A percentile compares a stretch with the other conserved stretches of the same genome.
Conservation (phyloP, 169 alveolate genomes). For the Eimeria zaria region DNA sequence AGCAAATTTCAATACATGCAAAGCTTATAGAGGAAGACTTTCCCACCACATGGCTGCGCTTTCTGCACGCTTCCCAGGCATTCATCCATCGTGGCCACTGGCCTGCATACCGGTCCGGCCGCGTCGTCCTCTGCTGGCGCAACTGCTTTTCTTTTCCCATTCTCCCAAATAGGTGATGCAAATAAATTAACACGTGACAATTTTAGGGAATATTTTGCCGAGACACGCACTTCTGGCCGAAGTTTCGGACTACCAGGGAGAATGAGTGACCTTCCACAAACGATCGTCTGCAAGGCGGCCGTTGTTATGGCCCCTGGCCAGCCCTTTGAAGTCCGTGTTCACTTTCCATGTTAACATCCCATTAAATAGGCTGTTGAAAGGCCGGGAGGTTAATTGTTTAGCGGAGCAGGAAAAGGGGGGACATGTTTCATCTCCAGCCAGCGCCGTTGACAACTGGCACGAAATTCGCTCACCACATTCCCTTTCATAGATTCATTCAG, state of each 20-base stretch:
- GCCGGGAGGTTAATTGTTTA: neutral
- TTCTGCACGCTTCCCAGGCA: neutral
- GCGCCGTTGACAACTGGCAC: neutral
- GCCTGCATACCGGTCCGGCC: slow-evolving; percentile 1
- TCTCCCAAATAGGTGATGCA: neutral
- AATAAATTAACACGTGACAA: too few relatives aligned
- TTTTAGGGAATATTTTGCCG: neutral
- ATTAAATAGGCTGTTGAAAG: neutral
- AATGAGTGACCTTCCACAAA: slow-evolving; percentile 41
- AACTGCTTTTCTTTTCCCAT: neutral
- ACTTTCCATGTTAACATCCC: neutral
- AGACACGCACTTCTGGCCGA: neutral
- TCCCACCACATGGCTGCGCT: too few relatives aligned
- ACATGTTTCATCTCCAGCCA: neutral
- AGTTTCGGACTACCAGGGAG: neutral
- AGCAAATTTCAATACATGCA: neutral
- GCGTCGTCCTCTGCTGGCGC: neutral
- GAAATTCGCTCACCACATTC: neutral
- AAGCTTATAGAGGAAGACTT: neutral
- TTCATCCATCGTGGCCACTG: neutral
- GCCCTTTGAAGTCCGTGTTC: slow-evolving; percentile 30
- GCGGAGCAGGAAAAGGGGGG: neutral
- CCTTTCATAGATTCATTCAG: neutral
- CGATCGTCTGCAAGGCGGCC: slow-evolving; percentile 80
- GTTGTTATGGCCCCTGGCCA: slow-evolving; percentile 69